Base-by-base conservation (phyloP, 129 eudicot species). In the Scalesia atractyloides region DNA sequence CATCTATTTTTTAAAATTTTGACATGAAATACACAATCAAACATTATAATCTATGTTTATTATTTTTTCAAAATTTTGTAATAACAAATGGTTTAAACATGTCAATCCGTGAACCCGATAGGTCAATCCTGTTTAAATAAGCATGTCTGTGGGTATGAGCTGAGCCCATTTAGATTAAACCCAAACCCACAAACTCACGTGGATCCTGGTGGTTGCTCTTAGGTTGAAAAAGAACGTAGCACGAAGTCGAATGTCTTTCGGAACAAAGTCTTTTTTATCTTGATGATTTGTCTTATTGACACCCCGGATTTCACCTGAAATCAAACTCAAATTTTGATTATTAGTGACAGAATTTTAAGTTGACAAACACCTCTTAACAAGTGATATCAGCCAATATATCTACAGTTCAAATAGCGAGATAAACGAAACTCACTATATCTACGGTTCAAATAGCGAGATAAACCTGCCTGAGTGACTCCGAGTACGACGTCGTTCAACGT, bases 401-500 rank as follows among this genome's bases (percentile, higher is more conserved):
- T 74, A 26, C 86, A 65, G 57, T 69, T 81, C 33, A 85, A 69
- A 51, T 85, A 85, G 12, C 74, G 82, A 2, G 89, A 81, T 46
- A 85, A 75, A 30, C 34, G 34, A 33, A 57, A 68, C 88, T 76
- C 59, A 81, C 89, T 78, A 48, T 78, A 82, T 81, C 84, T 74
- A 26, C 86, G 69, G 57, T 69, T 81, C 33, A 85, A 69, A 51
- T 85, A 85, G 12, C 74, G 82, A 2, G 89, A 81, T 46, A 85
- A 75, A 58, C 86, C 86, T 33, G 86, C 85, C 46, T 84, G 83
- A 14, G 83, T 78, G 65, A 84, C 82, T 73, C 86, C 88, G 34
- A 84, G 73, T 12, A 82, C 82, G 9, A 85, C 86, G 20, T 85
- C 89, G 43, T 85, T 85, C 43, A 82, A 8, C 9, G 86, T 85